Base-by-base conservation (phyloP, 2,329 filamentous ascomycete genomes). In the Colletotrichum chrysophilum region DNA sequence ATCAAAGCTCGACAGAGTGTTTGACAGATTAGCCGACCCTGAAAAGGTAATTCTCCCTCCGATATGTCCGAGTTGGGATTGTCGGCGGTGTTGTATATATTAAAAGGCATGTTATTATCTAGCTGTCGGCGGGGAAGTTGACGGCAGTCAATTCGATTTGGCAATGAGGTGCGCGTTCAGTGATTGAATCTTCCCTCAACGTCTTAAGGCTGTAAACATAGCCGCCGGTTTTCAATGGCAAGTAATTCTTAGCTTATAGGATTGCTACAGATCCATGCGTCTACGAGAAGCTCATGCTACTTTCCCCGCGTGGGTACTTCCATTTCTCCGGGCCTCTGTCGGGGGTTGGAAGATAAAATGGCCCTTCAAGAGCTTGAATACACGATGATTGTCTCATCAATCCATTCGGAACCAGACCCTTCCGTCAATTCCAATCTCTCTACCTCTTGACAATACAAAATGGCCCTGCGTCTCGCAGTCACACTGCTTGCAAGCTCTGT, bases 401-500 rank as follows among this genome's bases (percentile, higher is more conserved):
- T 30, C 67, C 48, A 24, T 28, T 28, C 26, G 26, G 26, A 28
- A 28, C 26, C 26, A 5, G 26, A 28, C 26, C 26, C 26, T 28
- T 28, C 26, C 26, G 26, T 28, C 26, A 28, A 28, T 28, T 28
- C 26, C 28, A 18, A 24, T 14, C 28, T 6, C 28, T 5, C n/a
- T 26, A 21, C 14, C 14, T 36, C 13, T 9, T 7, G 8, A 24
- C 8, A 52, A 26, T 13, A 4, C 24, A 68, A 16, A 4, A 74
- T 74, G 55, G 12, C 55, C 21, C 24, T 68, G 4, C 55, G 70
- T 26, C n/a, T 52, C 10, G 55, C 62, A 8, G 7, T 68, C 28
- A 24, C 66, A 9, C 70, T 77, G 18, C 74, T 85, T 76, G 83
- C 85, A 79, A 82, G 84, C 71, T 80, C 84, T 68, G 84, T 81